These are phyloP conservation scores for Cryptococcus maquisensis DNA, from an alignment of 1,284 basidiomycete species.

Conservation along the genomic window DNA sequence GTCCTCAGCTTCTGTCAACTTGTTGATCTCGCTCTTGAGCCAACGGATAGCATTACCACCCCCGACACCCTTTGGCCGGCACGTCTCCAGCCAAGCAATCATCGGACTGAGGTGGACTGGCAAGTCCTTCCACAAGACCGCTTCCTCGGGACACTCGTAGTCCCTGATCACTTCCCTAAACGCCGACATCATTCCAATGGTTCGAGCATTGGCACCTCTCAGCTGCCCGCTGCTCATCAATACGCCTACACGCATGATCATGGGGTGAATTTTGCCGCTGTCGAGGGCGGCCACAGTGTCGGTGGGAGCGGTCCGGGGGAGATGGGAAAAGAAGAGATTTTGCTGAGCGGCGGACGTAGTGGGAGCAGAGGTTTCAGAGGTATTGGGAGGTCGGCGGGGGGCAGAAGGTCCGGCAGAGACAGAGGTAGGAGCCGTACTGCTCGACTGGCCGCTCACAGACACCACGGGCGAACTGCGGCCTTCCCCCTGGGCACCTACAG, in stretches of 20 bases:
- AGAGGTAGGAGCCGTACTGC: neutral
- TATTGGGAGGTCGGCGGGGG: conserved; percentile 16
- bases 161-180: conserved; percentile 51
- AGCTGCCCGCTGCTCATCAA: conserved; percentile 41
- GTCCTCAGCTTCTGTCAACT: conserved; percentile 71
- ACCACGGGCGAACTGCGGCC: neutral
- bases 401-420: conserved; percentile 15
- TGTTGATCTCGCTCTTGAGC: conserved; percentile 93
- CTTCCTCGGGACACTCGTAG: conserved; percentile 42
- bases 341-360: conserved; percentile 13
- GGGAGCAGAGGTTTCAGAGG: conserved; percentile 8
- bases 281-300: conserved; percentile 30
- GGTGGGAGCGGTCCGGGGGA: conserved; percentile 50
- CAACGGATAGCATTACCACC: conserved; percentile 59
- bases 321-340: conserved; percentile 60
- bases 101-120: conserved; percentile 46
- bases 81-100: conserved; percentile 49
- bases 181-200: conserved; percentile 51
- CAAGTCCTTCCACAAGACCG: conserved; percentile 47
- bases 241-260: conserved; percentile 44
- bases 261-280: conserved; percentile 40
- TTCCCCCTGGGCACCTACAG: neutral
- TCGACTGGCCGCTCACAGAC: neutral
- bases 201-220: conserved; percentile 50
- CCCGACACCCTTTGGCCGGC: conserved; percentile 48